These are phyloP conservation scores for Carpinus viminea DNA, from an alignment of 306 rosid species.

Conservation along the genomic window DNA sequence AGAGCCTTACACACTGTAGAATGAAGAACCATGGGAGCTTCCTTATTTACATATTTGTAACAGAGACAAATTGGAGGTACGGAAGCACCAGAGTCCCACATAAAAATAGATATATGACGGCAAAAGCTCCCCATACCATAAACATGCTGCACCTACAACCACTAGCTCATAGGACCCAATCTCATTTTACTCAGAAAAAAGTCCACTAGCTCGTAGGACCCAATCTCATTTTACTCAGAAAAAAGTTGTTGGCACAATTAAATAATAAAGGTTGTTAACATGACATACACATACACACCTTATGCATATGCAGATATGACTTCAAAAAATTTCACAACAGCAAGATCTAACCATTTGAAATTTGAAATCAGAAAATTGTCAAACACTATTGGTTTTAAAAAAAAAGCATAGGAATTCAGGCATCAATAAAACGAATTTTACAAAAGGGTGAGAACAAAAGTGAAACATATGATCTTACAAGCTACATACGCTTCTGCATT, in stretches of 20 bases:
- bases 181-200: background rate
- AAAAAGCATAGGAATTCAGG: constrained; percentile 11
- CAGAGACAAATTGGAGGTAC: background rate
- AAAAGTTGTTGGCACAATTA: background rate
- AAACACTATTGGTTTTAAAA: background rate
- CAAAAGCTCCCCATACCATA: background rate
- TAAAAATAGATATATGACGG: background rate
- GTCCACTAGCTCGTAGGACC: background rate
- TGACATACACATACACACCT: background rate
- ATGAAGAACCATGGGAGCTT: constrained; percentile 18
- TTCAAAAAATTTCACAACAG: background rate
- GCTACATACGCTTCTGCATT: background rate
- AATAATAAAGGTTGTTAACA: background rate
- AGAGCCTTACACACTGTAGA: constrained; percentile 10
- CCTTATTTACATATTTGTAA: background rate
- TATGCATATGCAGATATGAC: background rate
- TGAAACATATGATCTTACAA: background rate
- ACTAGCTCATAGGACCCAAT: background rate
- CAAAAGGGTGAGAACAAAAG: background rate
- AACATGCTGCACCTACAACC: background rate
- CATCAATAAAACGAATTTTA: constrained; percentile 9
- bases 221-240: background rate
- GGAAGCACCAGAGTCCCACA: background rate
- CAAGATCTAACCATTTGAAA: background rate
- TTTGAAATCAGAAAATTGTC: constrained; percentile 20